Percentiles rank a stretch among this genome's conserved stretches.
These are phyloP conservation scores for Kuraishia borneana DNA, from an alignment of 805 yeast genomes.

Conservation along the genomic window DNA sequence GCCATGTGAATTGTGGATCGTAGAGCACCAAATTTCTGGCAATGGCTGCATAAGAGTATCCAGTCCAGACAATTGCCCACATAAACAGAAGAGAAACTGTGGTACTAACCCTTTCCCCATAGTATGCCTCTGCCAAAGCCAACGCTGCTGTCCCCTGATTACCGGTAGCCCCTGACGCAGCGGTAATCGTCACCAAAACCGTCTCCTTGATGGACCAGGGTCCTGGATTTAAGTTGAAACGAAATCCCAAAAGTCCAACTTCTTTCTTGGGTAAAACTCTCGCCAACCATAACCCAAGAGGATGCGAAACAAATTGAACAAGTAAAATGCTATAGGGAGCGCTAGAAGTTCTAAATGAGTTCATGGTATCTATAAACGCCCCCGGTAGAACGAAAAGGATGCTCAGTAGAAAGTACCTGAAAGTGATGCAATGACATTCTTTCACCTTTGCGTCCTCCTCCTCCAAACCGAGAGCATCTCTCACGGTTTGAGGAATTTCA, in stretches of 20 bases:
- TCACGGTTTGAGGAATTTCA: constrained; percentile 19
- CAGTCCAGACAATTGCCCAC: constrained; percentile 41
- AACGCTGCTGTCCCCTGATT: constrained; percentile 36
- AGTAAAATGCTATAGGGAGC: constrained; percentile 41
- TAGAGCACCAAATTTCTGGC: constrained; percentile 32
- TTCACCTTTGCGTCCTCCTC: constrained; percentile 9
- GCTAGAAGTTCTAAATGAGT: constrained; percentile 19
- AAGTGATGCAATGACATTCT: constrained; percentile 18
- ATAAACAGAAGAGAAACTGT: constrained; percentile 30
- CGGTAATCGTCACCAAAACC: constrained; percentile 38
- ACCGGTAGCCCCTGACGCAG: constrained; percentile 42
- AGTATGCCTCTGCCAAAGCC: constrained; percentile 34
- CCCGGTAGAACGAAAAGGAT: constrained; percentile 25
- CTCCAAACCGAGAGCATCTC: constrained; percentile 18
- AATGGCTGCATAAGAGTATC: constrained; percentile 41
- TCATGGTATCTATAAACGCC: constrained; percentile 26
- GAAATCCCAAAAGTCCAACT: constrained; percentile 7
- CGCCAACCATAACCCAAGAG: constrained; percentile 35
- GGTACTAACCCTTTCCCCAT: constrained; percentile 23
- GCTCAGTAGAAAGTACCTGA: constrained; percentile 23
- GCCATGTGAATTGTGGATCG: constrained; percentile 40
- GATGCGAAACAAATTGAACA: constrained; percentile 38
- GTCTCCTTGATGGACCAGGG: constrained; percentile 48
- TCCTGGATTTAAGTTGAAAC: constrained; percentile 35
- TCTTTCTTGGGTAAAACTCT: constrained; percentile 23